Evolutionary conservation across 179 eudicot species (phyloP).

Genomic region (Vitellaria paradoxa): DNA sequence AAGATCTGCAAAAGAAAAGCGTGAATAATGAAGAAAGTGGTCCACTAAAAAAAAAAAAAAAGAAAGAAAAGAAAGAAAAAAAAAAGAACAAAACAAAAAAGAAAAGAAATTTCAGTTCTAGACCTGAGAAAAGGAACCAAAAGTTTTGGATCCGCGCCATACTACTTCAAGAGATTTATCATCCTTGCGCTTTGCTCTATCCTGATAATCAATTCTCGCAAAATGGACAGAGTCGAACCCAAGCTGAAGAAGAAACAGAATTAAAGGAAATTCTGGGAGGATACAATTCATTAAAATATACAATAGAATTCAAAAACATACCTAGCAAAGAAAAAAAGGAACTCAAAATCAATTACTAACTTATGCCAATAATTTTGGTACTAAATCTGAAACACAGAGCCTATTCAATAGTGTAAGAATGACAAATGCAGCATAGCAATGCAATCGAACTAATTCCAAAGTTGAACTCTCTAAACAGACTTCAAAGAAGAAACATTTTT

Average conservation of each 20-base stretch:
- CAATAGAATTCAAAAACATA: background rate
- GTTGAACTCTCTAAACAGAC: background rate
- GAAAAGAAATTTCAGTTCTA: slow-evolving; percentile 4
- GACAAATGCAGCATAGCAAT: background rate
- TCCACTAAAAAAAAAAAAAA: background rate
- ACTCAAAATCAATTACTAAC: background rate
- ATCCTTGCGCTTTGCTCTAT: slow-evolving; percentile 55
- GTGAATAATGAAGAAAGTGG: background rate
- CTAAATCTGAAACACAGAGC: slow-evolving; percentile 9
- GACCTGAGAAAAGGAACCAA: slow-evolving; percentile 90
- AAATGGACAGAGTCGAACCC: slow-evolving; percentile 94
- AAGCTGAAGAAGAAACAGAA: slow-evolving; percentile 41
- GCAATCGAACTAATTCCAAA: slow-evolving; percentile 1
- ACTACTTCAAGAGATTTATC: slow-evolving; percentile 86
- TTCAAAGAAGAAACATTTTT: background rate
- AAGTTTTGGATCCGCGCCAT: slow-evolving; percentile 90
- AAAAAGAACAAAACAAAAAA: background rate
- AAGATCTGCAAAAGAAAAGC: slow-evolving; percentile 54
- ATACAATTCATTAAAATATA: background rate
- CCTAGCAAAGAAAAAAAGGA: too few relatives aligned
- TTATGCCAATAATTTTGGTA: background rate
- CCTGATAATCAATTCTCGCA: slow-evolving; percentile 94
- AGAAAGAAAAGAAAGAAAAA: background rate
- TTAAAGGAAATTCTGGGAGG: background rate
- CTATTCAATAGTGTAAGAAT: background rate